A percentile compares a stretch with the other conserved stretches of the same genome.
Conservation (phyloP, 176 grass and related monocot species). For the Paspalum notatum region DNA sequence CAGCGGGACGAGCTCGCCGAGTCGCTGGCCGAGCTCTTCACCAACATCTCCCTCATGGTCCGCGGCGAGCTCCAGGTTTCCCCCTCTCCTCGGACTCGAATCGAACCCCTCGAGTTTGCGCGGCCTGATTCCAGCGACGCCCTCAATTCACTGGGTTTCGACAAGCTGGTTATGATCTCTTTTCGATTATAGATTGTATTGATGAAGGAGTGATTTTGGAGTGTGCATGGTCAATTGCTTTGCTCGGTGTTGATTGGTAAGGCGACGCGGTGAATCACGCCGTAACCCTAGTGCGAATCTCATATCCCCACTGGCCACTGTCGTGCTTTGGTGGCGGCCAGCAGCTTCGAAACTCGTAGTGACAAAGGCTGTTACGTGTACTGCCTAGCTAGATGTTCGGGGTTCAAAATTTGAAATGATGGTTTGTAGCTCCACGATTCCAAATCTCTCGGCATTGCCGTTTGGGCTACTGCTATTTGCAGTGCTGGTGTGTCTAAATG, state of each 20-base stretch:
- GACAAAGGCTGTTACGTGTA: neutral
- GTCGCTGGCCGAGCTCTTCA: slow-evolving; percentile 75
- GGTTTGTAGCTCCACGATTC: neutral
- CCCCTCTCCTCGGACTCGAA: neutral
- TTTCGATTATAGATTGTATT: too few species aligned
- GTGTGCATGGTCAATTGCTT: neutral
- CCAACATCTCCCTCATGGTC: slow-evolving; percentile 78
- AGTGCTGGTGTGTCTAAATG: neutral
- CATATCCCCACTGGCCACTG: neutral
- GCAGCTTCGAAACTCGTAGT: neutral
- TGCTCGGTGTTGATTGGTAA: neutral
- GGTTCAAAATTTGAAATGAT: neutral
- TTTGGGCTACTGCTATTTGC: neutral
- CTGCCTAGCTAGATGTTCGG: neutral
- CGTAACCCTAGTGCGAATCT: neutral
- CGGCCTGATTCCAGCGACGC: neutral
- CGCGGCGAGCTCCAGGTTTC: slow-evolving; percentile 87
- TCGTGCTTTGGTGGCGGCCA: neutral
- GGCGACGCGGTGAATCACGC: neutral
- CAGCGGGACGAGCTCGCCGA: slow-evolving; percentile 68
- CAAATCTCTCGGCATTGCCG: neutral
- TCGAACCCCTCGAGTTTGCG: neutral
- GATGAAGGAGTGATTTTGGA: neutral
- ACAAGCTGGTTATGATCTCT: neutral
- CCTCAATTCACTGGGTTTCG: neutral